Conservation (phyloP, 345 rosid species). For the Theobroma cacao region DNA sequence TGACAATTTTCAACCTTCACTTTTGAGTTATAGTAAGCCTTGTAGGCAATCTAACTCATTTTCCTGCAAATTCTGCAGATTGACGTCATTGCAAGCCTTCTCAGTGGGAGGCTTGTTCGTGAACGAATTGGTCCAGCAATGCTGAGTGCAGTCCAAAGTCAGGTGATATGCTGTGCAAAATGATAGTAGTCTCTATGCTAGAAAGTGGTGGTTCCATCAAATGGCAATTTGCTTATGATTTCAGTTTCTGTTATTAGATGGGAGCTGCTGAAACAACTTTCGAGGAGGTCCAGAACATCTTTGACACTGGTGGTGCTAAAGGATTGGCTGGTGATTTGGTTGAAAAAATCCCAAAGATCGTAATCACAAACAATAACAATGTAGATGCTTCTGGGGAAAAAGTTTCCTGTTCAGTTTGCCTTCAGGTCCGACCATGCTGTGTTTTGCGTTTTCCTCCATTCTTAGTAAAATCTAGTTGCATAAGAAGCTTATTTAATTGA, state of each 20-base stretch:
- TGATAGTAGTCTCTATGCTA: not conserved
- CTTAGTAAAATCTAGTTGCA: not conserved
- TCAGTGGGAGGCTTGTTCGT: slow-evolving; percentile 96
- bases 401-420: slow-evolving; percentile 91
- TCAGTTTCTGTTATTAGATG: slow-evolving; percentile 52
- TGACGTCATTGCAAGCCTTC: slow-evolving; percentile 96
- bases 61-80: slow-evolving; percentile 47
- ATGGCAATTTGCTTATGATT: slow-evolving; percentile 9
- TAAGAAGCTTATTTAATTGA: slow-evolving; percentile 10
- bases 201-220: not conserved
- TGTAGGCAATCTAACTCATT: slow-evolving; percentile 6
- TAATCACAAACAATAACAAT: slow-evolving; percentile 57
- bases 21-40: not conserved
- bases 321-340: slow-evolving; percentile 81
- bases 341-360: slow-evolving; percentile 79
- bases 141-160: slow-evolving; percentile 99
- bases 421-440: slow-evolving; percentile 58
- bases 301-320: slow-evolving; percentile 73
- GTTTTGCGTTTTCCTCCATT: not conserved
- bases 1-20: not conserved
- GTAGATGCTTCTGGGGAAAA: slow-evolving; percentile 75
- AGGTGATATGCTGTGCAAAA: slow-evolving; percentile 45
- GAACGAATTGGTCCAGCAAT: slow-evolving; percentile 99
- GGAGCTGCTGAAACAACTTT: slow-evolving; percentile 80
- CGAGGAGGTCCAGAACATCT: slow-evolving; percentile 78